Conservation (phyloP, 1,139 yeast species). For the Candida dubliniensis region DNA sequence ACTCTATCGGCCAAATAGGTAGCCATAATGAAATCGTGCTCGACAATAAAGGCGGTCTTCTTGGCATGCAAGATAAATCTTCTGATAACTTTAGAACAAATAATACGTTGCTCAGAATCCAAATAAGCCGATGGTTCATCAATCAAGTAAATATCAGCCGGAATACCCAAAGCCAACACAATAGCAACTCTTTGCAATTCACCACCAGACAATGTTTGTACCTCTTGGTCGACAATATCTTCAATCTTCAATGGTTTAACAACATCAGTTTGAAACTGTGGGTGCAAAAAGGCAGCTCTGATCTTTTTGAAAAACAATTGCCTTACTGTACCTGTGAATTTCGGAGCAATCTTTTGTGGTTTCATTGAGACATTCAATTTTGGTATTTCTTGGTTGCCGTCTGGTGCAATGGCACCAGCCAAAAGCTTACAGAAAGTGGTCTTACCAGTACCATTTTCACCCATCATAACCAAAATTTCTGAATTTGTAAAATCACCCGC, state of each 20-base stretch:
- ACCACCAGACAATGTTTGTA: constrained; percentile 97
- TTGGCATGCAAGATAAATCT: constrained; percentile 93
- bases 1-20: constrained; percentile 98
- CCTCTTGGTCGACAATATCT: constrained; percentile 94
- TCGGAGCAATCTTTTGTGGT: constrained; percentile 98
- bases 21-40: constrained; percentile 99
- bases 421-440: constrained; percentile 93
- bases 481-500: constrained; percentile 93
- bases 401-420: constrained; percentile 91
- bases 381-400: constrained; percentile 75
- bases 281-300: constrained; percentile 89
- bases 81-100: constrained; percentile 97
- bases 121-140: constrained; percentile 99
- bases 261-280: constrained; percentile 98
- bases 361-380: constrained; percentile 92
- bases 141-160: constrained; percentile 93
- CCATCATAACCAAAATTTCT: constrained; percentile 98
- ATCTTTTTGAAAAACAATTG: constrained; percentile 95
- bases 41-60: constrained; percentile 96
- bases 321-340: constrained; percentile 97
- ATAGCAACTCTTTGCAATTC: constrained; percentile 99
- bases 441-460: constrained; percentile 99
- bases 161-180: constrained; percentile 88
- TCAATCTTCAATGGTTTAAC: constrained; percentile 93
- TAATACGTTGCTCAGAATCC: constrained; percentile 99